Conservation (phyloP, 1,139 yeast species). For the Saccharomyces hybrid region DNA sequence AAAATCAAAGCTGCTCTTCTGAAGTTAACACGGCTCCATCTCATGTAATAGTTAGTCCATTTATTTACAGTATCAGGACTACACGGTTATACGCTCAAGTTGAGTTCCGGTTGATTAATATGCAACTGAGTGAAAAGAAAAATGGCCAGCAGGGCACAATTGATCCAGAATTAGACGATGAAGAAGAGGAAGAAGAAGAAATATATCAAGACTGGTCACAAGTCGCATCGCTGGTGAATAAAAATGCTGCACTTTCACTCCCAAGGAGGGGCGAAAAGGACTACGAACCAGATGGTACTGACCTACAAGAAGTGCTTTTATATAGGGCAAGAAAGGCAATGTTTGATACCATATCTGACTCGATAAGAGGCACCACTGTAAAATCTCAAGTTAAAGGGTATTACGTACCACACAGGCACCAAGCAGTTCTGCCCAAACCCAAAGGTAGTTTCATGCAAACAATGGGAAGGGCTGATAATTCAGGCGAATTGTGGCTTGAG, state of each 20-base stretch:
- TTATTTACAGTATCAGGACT: not conserved
- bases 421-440: slow-evolving; percentile 49
- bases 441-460: slow-evolving; percentile 70
- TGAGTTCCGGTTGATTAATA: not conserved
- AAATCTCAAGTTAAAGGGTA: slow-evolving; percentile 42
- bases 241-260: slow-evolving; percentile 29
- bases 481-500: slow-evolving; percentile 44
- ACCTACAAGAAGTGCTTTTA: slow-evolving; percentile 46
- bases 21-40: too few relatives aligned
- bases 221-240: slow-evolving; percentile 24
- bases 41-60: not conserved
- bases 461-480: slow-evolving; percentile 53
- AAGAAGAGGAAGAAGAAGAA: slow-evolving; percentile 45
- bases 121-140: not conserved
- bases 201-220: slow-evolving; percentile 65
- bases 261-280: slow-evolving; percentile 80
- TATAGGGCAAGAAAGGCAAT: slow-evolving; percentile 57
- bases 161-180: not conserved
- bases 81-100: not conserved
- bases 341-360: slow-evolving; percentile 57
- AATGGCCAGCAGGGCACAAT: not conserved
- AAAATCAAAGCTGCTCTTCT: too few relatives aligned
- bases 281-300: slow-evolving; percentile 76
- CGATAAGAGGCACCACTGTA: slow-evolving; percentile 48
- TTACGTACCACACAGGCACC: slow-evolving; percentile 39